These are phyloP conservation scores for Solanum pennellii DNA, from an alignment of 257 asterid genomes.

Conservation along the genomic window DNA sequence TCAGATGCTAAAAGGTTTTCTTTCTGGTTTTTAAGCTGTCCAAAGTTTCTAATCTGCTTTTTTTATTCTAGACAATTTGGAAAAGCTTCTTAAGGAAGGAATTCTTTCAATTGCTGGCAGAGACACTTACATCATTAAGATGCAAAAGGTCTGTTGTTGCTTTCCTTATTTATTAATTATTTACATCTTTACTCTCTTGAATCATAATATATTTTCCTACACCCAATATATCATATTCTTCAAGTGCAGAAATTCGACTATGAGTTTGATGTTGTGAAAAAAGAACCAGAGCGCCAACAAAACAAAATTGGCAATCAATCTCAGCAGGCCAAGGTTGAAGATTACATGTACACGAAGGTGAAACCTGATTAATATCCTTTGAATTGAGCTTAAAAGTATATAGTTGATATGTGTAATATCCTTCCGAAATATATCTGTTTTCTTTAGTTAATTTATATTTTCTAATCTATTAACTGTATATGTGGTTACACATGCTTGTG, in stretches of 20 bases:
- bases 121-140: constrained; percentile 36
- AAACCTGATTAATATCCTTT: neutral
- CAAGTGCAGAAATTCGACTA: constrained; percentile 34
- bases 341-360: constrained; percentile 82
- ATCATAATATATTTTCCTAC: neutral
- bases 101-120: constrained; percentile 42
- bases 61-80: constrained; percentile 52
- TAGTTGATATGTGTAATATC: neutral
- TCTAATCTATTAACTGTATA: neutral
- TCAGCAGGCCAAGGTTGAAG: constrained; percentile 15
- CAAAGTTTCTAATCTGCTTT: neutral
- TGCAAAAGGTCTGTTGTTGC: constrained; percentile 32
- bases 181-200: neutral
- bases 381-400: neutral
- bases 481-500: neutral
- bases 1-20: neutral
- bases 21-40: neutral
- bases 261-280: constrained; percentile 78
- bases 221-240: constrained; percentile 5
- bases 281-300: constrained; percentile 38
- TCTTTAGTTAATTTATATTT: neutral
- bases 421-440: neutral
- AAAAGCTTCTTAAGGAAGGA: constrained; percentile 54
- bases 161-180: neutral
- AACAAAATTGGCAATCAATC: constrained; percentile 16